Evolutionary conservation across 352 stramenopile species (phyloP), one percentile per base, ranked within the genome.

Genomic region (Phytopythium ostracodes): DNA sequence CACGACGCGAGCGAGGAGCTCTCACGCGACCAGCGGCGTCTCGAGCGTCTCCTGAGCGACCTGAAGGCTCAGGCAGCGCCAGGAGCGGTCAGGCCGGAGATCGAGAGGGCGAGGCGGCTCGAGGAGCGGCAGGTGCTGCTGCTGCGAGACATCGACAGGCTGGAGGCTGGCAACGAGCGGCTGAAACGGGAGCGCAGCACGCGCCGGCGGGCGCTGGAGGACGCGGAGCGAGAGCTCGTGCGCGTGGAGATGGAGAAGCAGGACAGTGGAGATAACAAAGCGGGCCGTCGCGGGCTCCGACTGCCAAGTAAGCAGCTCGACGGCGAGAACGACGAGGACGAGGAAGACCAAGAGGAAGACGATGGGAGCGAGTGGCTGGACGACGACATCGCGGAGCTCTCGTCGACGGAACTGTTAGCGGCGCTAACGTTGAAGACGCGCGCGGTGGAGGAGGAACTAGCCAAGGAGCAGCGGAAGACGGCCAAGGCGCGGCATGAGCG

Each of bases 151-250:
- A 84, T 87, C 44, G 56, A 52, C 8, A 72, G 77, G 46, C 84
- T 88, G 67, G 71, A 66, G 18, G 63, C 65, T 4, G 79, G 68
- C 29, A 88, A 88, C 69, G 83, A 85, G 55, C 68, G 73, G 14
- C 60, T 88, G 42, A 66, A 69, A 25, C 80, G 81, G 67, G 77
- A 88, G 49, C 74, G 68, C 1, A 63, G 70, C 27, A 68, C 68
- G 22, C 68, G 82, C 29, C 75, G 84, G 59, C 62, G 59, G 4
- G 49, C 59, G 44, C 69, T 88, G 17, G 75, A 87, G 25, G 77
- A 83, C 22, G 49, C 80, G 3, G 67, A 84, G 54, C 71, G 59
- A 11, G 52, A 69, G 46, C 57, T 84, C 18, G 43, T 68, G 6
- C 66, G 79, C 49, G 50, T 82, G 8, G 38, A 60, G 54, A 17